These are phyloP conservation scores for Punica granatum DNA, from an alignment of 345 rosid species.

Conservation along the genomic window DNA sequence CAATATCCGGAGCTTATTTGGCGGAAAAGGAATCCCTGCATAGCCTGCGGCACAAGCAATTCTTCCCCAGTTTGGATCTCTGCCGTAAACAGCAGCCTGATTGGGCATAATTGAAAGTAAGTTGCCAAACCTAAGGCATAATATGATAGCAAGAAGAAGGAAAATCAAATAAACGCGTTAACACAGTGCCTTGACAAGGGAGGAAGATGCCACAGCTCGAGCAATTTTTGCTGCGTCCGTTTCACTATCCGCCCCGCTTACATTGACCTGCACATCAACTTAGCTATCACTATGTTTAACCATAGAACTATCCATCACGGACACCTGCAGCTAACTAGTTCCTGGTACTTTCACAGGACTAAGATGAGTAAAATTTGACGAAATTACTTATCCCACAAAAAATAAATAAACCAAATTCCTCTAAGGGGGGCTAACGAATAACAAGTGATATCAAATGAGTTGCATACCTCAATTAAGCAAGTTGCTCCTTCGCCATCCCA, in stretches of 20 bases:
- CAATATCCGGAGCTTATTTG: slow-evolving; percentile 47
- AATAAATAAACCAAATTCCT: background rate
- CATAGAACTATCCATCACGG: too few species aligned
- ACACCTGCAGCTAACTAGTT: background rate
- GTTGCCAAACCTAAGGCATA: background rate
- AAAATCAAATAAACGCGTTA: background rate
- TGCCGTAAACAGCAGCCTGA: slow-evolving; percentile 89
- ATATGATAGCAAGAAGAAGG: slow-evolving; percentile 14
- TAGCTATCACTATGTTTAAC: background rate
- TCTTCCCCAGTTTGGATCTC: slow-evolving; percentile 98
- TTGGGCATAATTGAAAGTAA: background rate
- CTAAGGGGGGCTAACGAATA: background rate
- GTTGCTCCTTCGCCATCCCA: slow-evolving; percentile 99
- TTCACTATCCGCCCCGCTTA: slow-evolving; percentile 61
- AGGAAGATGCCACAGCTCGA: slow-evolving; percentile 87
- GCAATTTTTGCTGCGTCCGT: slow-evolving; percentile 84
- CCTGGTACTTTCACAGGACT: background rate
- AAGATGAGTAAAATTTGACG: background rate
- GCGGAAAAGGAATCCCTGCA: slow-evolving; percentile 61
- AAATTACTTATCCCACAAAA: too few species aligned
- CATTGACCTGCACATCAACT: slow-evolving; percentile 46
- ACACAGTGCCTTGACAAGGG: slow-evolving; percentile 74
- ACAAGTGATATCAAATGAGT: slow-evolving; percentile 6
- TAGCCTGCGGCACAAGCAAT: slow-evolving; percentile 95
- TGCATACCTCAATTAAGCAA: slow-evolving; percentile 76